These are phyloP conservation scores for Gossypium bickii DNA, from an alignment of 345 rosid genomes.

Conservation along the genomic window DNA sequence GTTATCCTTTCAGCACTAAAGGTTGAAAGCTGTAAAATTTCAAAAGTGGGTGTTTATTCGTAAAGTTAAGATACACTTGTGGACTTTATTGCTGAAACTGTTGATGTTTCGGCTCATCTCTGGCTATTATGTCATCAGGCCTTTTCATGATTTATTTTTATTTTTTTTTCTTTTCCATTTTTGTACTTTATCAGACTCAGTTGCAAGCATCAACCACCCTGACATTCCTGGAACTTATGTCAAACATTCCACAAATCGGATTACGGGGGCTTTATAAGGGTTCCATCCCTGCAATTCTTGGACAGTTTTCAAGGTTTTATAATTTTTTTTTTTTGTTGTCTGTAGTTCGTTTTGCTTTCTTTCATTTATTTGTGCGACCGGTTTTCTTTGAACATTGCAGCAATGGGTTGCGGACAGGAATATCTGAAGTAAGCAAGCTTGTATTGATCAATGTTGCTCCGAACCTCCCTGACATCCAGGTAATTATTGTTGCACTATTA, in stretches of 20 bases:
- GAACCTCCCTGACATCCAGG: slow-evolving; percentile 85
- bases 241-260: slow-evolving; percentile 92
- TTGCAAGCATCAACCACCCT: slow-evolving; percentile 92
- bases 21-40: no score
- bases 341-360: slow-evolving; percentile 2
- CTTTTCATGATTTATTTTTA: slow-evolving; percentile 11
- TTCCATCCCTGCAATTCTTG: slow-evolving; percentile 92
- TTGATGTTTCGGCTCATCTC: neutral
- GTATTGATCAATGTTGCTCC: slow-evolving; percentile 86
- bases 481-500: slow-evolving; percentile 23
- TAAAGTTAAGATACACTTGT: no score
- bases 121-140: neutral
- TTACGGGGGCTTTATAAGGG: slow-evolving; percentile 81
- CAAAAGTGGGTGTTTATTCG: neutral
- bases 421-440: slow-evolving; percentile 87
- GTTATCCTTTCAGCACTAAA: neutral
- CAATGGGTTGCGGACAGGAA: slow-evolving; percentile 95
- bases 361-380: slow-evolving; percentile 6
- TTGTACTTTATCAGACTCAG: slow-evolving; percentile 55
- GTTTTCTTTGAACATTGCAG: slow-evolving; percentile 36
- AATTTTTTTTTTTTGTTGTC: slow-evolving; percentile 7
- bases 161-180: slow-evolving; percentile 14
- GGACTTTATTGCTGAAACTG: no score
- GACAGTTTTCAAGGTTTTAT: slow-evolving; percentile 90
- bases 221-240: slow-evolving; percentile 73